A percentile compares a stretch with the other conserved stretches of the same genome.
phyloP scores from a whole-genome alignment of 2,329 filamentous ascomycete species.

The Pyrenophora teres region DNA sequence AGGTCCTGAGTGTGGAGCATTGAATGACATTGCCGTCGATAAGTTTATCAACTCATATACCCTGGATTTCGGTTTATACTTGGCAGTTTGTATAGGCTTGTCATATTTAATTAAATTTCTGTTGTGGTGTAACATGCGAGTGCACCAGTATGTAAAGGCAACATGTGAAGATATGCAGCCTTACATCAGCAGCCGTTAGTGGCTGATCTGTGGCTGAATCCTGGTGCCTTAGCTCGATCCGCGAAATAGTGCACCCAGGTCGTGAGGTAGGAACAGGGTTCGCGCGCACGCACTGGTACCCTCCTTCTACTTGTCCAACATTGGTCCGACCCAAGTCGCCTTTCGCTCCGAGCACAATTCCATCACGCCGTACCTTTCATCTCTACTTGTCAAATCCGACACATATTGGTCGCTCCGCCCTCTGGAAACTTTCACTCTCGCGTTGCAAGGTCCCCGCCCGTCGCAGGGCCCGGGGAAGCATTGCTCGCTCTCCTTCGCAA shows the following conservation, averaged over 20 bases:
- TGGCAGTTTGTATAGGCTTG: not conserved
- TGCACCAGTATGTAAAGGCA: not conserved
- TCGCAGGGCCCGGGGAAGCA: conserved; percentile 1
- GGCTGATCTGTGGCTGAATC: conserved; percentile 8
- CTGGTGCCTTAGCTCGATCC: conserved; percentile 11
- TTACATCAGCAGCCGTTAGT: conserved; percentile 14
- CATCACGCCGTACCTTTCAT: not conserved
- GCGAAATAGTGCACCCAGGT: conserved; percentile 12
- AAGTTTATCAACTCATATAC: not conserved
- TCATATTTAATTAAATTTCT: not conserved
- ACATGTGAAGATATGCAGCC: conserved; percentile 7
- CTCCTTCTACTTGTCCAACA: conserved; percentile 6
- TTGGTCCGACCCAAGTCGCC: conserved; percentile 11
- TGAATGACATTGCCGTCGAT: not conserved
- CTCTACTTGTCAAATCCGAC: not conserved
- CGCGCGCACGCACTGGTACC: conserved; percentile 4
- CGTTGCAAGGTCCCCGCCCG: conserved; percentile 4
- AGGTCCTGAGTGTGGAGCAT: not conserved
- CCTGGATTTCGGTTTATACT: not conserved
- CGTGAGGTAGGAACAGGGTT: conserved; percentile 5
- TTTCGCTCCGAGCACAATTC: not conserved
- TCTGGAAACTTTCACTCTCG: conserved; percentile 8
- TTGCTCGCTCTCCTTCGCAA: conserved; percentile 5
- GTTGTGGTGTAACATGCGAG: not conserved
- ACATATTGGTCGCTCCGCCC: not conserved